Percentiles rank a stretch among this genome's conserved stretches.
Evolutionary conservation across 257 asterid genomes (phyloP).

Genomic region (Primulina eburnea): DNA sequence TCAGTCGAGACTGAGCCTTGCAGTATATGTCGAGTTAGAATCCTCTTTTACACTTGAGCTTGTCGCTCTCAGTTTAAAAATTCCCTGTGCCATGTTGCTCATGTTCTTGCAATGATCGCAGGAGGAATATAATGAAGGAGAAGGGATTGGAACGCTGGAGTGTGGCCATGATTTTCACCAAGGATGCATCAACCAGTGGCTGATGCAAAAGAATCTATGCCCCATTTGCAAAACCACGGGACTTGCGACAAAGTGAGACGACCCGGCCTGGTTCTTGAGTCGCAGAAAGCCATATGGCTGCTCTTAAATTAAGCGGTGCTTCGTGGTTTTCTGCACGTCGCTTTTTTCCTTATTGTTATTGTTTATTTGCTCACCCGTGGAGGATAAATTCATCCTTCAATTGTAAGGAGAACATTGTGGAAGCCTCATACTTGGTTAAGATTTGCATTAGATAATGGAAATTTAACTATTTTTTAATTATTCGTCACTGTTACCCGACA

Average conservation of each 20-base stretch:
- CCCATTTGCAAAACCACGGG: conserved; percentile 64
- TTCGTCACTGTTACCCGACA: conserved; percentile 7
- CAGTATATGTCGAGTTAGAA: conserved; percentile 60
- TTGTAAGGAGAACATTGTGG: conserved; percentile 25
- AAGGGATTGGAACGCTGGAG: conserved; percentile 50
- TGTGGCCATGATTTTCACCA: conserved; percentile 57
- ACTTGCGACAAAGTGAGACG: conserved; percentile 30
- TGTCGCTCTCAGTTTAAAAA: neutral
- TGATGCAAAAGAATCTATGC: conserved; percentile 55
- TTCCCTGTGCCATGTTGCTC: neutral
- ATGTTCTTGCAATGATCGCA: conserved; percentile 18
- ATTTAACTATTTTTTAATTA: conserved; percentile 19
- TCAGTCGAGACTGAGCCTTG: conserved; percentile 54
- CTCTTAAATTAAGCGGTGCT: conserved; percentile 6
- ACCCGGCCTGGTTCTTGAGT: neutral
- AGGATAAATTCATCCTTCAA: conserved; percentile 27
- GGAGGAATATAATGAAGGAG: conserved; percentile 55
- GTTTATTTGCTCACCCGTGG: conserved; percentile 23
- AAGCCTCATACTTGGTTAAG: conserved; percentile 18
- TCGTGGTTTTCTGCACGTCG: neutral
- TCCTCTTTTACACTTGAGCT: neutral
- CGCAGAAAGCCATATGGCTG: conserved; percentile 11
- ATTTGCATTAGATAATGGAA: conserved; percentile 32
- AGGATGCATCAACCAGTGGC: conserved; percentile 63
- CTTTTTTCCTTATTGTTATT: neutral